These are phyloP conservation scores for Elsinoe batatas DNA, from an alignment of 2,329 filamentous ascomycete genomes.

Conservation along the genomic window DNA sequence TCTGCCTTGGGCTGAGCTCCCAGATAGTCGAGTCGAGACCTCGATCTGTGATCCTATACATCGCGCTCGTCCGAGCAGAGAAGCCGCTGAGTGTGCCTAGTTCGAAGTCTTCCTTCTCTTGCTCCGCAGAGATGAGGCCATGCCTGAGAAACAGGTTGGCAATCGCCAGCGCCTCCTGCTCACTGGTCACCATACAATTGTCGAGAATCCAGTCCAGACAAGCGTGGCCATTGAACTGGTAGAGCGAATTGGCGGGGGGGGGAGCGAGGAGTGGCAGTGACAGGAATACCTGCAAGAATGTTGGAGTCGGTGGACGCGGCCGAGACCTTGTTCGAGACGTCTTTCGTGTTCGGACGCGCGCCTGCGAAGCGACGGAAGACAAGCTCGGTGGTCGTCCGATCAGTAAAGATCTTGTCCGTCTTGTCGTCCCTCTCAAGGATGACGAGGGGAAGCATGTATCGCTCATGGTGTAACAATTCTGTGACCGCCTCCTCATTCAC, in stretches of 20 bases:
- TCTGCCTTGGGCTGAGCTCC: neutral
- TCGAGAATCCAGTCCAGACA: constrained; percentile 2
- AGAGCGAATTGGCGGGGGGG: neutral
- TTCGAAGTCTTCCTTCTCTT: neutral
- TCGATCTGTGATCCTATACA: neutral
- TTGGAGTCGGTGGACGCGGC: neutral
- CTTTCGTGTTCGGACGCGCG: neutral
- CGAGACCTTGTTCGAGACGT: neutral
- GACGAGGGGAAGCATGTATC: neutral
- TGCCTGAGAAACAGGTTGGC: neutral
- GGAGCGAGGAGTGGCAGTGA: neutral
- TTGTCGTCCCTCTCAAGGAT: neutral
- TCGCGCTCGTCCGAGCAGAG: neutral
- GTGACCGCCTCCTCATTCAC: neutral
- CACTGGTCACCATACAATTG: neutral
- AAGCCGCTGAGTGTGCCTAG: neutral
- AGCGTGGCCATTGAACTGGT: neutral
- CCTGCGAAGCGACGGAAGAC: constrained; percentile 1
- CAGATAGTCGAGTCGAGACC: neutral
- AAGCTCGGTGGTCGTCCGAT: neutral
- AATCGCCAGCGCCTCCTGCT: neutral
- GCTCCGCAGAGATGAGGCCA: neutral
- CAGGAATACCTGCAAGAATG: neutral
- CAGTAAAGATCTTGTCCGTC: neutral
- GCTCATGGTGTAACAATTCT: neutral